A percentile compares a stretch with the other conserved stretches of the same genome.
Evolutionary conservation across 2,329 filamentous ascomycete genomes (phyloP).

Genomic region (Cyanodermella asteris): DNA sequence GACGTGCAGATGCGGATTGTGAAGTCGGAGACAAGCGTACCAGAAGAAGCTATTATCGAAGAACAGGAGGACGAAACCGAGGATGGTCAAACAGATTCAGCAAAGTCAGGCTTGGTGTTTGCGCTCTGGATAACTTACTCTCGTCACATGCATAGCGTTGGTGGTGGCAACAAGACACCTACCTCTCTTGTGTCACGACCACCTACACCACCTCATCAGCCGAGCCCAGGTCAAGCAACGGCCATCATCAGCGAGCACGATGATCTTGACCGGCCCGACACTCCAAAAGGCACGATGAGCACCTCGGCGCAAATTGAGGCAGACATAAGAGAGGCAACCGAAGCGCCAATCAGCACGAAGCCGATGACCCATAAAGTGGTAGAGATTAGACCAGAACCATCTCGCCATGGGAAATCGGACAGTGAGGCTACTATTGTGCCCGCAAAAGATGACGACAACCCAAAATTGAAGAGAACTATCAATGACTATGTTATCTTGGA

Average conservation of each 20-base stretch:
- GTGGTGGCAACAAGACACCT: constrained; percentile 37
- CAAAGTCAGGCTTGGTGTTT: constrained; percentile 64
- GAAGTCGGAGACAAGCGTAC: constrained; percentile 53
- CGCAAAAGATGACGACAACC: constrained; percentile 13
- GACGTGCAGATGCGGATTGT: constrained; percentile 95
- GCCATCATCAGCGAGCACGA: too few relatives aligned
- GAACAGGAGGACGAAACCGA: constrained; percentile 33
- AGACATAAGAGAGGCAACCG: too few relatives aligned
- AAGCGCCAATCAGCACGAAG: too few relatives aligned
- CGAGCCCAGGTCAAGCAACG: constrained; percentile 54
- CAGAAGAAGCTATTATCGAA: constrained; percentile 40
- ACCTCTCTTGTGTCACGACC: constrained; percentile 41
- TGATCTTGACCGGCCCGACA: too few relatives aligned
- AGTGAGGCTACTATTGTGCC: too few relatives aligned
- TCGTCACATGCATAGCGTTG: constrained; percentile 63
- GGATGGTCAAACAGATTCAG: constrained; percentile 14
- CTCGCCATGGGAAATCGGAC: constrained; percentile 13
- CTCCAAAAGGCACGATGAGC: too few relatives aligned
- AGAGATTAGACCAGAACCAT: too few relatives aligned
- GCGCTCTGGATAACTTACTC: constrained; percentile 97
- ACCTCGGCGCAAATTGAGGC: too few relatives aligned
- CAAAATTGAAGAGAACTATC: constrained; percentile 55
- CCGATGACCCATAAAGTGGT: too few relatives aligned
- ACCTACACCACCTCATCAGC: constrained; percentile 54
- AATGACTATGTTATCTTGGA: constrained; percentile 80